Evolutionary conservation across 805 yeast species (phyloP), one percentile per base, ranked within the genome.

Genomic region (Yarrowia phangngaensis): DNA sequence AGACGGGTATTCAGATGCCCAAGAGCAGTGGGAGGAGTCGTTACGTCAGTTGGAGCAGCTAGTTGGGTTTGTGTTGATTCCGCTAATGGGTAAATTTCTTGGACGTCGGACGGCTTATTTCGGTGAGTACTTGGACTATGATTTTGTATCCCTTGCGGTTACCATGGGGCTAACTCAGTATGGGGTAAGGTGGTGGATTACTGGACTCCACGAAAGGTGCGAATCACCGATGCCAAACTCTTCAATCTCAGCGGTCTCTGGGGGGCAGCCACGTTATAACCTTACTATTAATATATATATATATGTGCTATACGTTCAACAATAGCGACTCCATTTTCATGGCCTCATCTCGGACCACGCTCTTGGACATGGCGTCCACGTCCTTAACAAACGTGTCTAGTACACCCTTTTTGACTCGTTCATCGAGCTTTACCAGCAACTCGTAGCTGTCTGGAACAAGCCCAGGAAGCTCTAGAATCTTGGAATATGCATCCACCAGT

Each of bases 1-100:
- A 14, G 48, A 29, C 14, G 55, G 55, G 16, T 51, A 51, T 14
- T 51, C 33, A 17, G 72, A 76, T 22, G 82, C 85, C 0, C 86
- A 81, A 59, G 73, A 74, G 55, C 86, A 82, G 54, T 82, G 88
- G 88, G 87, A 82, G 41, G 84, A 79, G 58, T 78, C 80, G 52
- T 53, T 82, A 51, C 65, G 66, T 45, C 86, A 82, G 61, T 63
- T 83, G 36, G 72, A 72, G 20, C 71, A 70, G 11, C 67, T 84
- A 28, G 62, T 81, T 12, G 72, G 73, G 50, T 66, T 74, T 52
- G 74, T 83, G 8, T 56, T 82, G 24, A 68, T 81, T 35, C 90
- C 90, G 1, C 61, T 82, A 49, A 56, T 79, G 11, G 90, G 89
- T n/a, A 78, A 77, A 60, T 70, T 77, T 40, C 54, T 83, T 32